Conservation (phyloP, 257 asterid genomes). For the Solanum chiquidenum region DNA sequence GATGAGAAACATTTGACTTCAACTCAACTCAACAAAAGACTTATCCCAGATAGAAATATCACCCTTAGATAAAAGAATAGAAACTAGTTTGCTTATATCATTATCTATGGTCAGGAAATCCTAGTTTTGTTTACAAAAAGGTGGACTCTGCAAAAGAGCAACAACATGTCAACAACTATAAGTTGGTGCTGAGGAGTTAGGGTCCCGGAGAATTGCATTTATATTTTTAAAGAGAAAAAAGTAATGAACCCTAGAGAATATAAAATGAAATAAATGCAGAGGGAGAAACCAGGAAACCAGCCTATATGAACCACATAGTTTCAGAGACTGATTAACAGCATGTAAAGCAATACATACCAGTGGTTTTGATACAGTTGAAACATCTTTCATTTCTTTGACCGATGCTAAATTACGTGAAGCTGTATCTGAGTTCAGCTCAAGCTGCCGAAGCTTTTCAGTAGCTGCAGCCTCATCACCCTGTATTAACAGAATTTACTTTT, state of each 20-base stretch:
- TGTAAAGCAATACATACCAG: constrained; percentile 40
- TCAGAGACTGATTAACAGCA: neutral
- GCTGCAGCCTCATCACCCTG: constrained; percentile 87
- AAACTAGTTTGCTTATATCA: neutral
- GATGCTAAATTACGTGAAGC: constrained; percentile 43
- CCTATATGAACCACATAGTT: neutral
- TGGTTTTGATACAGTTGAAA: constrained; percentile 44
- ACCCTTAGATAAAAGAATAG: neutral
- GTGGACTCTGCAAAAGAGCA: neutral
- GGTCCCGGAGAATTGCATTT: neutral
- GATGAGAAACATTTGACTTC: neutral
- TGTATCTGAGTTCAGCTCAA: constrained; percentile 39
- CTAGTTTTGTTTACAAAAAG: neutral
- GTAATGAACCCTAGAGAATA: neutral
- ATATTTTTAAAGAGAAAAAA: neutral
- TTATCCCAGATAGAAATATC: neutral
- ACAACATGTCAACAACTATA: neutral
- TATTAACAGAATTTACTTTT: constrained; percentile 7
- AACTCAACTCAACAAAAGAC: neutral
- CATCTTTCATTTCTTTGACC: constrained; percentile 45
- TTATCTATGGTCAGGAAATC: neutral
- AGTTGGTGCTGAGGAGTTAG: neutral
- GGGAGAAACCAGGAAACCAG: neutral
- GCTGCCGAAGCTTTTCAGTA: constrained; percentile 63
- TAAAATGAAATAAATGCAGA: neutral